Base-by-base conservation (phyloP, 768 basidiomycete species). In the Lactarius vividus region DNA sequence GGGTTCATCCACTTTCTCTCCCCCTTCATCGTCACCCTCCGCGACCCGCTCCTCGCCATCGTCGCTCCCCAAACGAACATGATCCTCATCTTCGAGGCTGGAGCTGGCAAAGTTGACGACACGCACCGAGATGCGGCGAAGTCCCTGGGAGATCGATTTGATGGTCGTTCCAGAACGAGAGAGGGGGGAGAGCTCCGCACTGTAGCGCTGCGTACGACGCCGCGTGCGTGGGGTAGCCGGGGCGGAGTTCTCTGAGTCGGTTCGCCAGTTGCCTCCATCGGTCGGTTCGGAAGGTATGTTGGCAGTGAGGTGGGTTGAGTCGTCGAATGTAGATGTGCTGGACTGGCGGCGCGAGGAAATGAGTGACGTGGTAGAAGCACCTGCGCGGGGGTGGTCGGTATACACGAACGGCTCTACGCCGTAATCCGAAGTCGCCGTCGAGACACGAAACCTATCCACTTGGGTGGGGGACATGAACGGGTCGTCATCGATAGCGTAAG, bases 31-130 rank as follows among this genome's bases (percentile, higher is more conserved):
- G 5, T 79, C 76, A 8, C 75, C 72, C 0, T 64, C 73, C 5
- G 72, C 66, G 37, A 71, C 68, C 7, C 55, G 62, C 4, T 67
- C 61, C 62, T 69, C 69, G 71, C 66, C 69, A 59, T 88, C 86
- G 7, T 74, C 78, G 20, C 54, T 33, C 10, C 44, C 29, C 31
- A 89, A 72, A 35, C 84, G 79, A 20, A 88, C 73, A 64, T 87
- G 87, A 18, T 83, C 82, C 63, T 87, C 87, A 16, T 83, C 82
- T 63, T 87, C 87, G 67, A 88, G 70, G 0, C 84, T 86, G 16
- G 79, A 77, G 2, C 84, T 85, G 9, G 84, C 85, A 62, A 95
- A 75, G 72, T 92, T 93, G 53, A 92, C 92, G n/a, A 95, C 91
- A 18, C 93, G 86, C 65, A 88, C 73, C 11, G 89, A 91, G 57